Evolutionary conservation across 2,329 filamentous ascomycete genomes (phyloP).

Genomic region (Botrytis fragariae): DNA sequence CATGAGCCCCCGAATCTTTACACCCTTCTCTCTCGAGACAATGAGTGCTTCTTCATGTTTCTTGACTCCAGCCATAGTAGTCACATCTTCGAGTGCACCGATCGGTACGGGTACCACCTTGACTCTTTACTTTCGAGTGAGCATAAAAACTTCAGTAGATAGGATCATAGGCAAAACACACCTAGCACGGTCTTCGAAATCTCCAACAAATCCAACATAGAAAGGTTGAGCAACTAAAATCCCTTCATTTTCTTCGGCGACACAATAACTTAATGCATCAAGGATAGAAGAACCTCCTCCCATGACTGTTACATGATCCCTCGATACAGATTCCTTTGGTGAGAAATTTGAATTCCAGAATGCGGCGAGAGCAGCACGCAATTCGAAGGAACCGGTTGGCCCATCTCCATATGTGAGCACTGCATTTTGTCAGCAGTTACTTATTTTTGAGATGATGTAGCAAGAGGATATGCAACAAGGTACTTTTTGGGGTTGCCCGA

Average conservation of each 20-base stretch:
- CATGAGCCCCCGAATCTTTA: slow-evolving; percentile 39
- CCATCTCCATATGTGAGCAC: slow-evolving; percentile 26
- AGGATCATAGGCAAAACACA: not conserved
- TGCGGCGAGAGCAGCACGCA: slow-evolving; percentile 42
- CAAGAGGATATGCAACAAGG: not conserved
- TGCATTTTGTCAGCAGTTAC: not conserved
- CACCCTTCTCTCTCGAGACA: slow-evolving; percentile 36
- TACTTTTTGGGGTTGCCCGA: slow-evolving; percentile 14
- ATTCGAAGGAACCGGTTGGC: slow-evolving; percentile 36
- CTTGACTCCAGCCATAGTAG: slow-evolving; percentile 36
- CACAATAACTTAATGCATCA: slow-evolving; percentile 41
- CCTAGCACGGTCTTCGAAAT: slow-evolving; percentile 40
- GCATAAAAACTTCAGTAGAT: not conserved
- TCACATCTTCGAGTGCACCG: slow-evolving; percentile 39
- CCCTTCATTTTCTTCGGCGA: slow-evolving; percentile 45
- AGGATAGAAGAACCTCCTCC: slow-evolving; percentile 41
- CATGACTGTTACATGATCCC: slow-evolving; percentile 42
- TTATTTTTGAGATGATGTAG: too few species aligned
- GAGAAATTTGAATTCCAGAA: slow-evolving; percentile 45
- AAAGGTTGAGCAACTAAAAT: slow-evolving; percentile 47
- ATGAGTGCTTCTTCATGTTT: slow-evolving; percentile 43
- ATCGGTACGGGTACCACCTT: not conserved
- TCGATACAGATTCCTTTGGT: slow-evolving; percentile 37
- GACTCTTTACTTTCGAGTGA: not conserved
- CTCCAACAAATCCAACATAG: slow-evolving; percentile 48